Percentiles rank a stretch among this genome's conserved stretches.
These are phyloP conservation scores for Linaria vulgaris DNA, from an alignment of 257 asterid genomes.

Conservation along the genomic window DNA sequence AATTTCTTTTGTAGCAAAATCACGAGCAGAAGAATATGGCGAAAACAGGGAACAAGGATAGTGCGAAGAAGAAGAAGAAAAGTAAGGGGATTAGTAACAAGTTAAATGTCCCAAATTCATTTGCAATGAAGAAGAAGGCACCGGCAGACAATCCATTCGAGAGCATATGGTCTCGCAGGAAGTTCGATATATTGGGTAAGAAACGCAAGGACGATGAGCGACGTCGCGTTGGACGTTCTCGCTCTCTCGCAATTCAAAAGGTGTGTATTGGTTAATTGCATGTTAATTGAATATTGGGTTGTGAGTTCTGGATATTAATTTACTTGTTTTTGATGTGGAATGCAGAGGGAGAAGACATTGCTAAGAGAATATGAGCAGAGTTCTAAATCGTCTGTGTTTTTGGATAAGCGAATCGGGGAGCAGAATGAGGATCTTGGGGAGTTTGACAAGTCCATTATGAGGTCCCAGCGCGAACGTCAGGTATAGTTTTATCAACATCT, in stretches of 20 bases:
- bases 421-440: constrained; percentile 73
- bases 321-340: constrained; percentile 26
- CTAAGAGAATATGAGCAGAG: constrained; percentile 86
- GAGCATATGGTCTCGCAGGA: constrained; percentile 84
- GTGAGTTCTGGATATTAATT: neutral
- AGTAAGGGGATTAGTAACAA: constrained; percentile 51
- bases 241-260: constrained; percentile 82
- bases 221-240: constrained; percentile 84
- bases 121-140: constrained; percentile 59
- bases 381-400: constrained; percentile 65
- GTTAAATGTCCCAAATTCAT: constrained; percentile 46
- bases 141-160: constrained; percentile 74
- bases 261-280: too few species aligned
- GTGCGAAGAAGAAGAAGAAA: constrained; percentile 50
- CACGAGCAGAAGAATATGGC: constrained; percentile 36
- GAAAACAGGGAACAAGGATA: constrained; percentile 42
- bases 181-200: constrained; percentile 77
- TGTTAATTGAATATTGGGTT: neutral
- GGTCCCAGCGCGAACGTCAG: constrained; percentile 92
- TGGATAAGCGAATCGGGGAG: constrained; percentile 94
- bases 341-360: constrained; percentile 88
- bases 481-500: constrained; percentile 31
- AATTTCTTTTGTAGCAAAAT: neutral
- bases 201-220: constrained; percentile 84
- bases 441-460: constrained; percentile 79